A percentile compares a stretch with the other conserved stretches of the same genome.
Evolutionary conservation across 2,329 filamentous ascomycete species (phyloP).

Genomic region (Zymoseptoria passerinii): DNA sequence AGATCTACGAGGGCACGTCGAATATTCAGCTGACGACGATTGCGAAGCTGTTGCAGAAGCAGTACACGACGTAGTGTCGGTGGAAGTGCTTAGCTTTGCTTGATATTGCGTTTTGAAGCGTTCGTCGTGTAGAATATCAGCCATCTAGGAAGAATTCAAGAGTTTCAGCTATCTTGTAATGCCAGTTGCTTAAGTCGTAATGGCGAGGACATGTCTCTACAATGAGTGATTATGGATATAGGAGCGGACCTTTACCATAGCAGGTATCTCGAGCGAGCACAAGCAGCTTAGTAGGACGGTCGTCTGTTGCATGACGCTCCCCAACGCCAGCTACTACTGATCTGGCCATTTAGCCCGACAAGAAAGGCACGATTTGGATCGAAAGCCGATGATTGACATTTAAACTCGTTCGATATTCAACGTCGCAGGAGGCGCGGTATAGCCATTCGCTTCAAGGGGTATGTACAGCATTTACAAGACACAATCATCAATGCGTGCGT

Average conservation of each 20-base stretch:
- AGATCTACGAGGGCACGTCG: constrained; percentile 72
- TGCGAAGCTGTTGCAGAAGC: constrained; percentile 60
- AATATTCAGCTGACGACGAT: constrained; percentile 65
- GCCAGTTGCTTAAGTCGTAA: no score
- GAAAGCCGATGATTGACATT: neutral
- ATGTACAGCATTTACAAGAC: neutral
- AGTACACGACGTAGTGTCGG: constrained; percentile 47
- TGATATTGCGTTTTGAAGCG: neutral
- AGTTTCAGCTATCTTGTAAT: no score
- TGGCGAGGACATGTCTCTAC: no score
- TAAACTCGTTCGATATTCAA: neutral
- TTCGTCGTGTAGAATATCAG: neutral
- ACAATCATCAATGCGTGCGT: neutral
- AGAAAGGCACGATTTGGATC: neutral
- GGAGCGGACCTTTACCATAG: no score
- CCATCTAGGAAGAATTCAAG: neutral
- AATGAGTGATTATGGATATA: no score
- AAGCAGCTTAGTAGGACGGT: no score
- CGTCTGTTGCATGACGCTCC: no score
- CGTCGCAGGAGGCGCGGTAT: neutral
- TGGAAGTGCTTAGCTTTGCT: neutral
- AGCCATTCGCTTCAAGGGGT: neutral
- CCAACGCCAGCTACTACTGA: no score
- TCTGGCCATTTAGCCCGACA: no score
- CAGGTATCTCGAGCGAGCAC: no score